phyloP scores from a whole-genome alignment of 1,139 yeast species.

The Candida pseudocylindracea region DNA sequence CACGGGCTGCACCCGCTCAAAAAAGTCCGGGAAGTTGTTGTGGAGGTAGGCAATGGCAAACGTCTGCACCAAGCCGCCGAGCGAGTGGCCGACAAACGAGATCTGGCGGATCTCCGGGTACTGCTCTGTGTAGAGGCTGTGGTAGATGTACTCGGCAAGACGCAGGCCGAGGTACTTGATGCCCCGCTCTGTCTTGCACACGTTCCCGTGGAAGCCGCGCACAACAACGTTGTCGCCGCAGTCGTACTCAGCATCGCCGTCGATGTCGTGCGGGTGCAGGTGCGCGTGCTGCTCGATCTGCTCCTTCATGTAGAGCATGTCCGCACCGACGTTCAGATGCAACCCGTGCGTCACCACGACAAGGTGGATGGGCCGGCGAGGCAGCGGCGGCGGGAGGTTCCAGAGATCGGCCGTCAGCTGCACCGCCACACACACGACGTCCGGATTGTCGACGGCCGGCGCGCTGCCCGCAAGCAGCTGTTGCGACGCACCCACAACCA shows the following conservation, averaged over 20 bases:
- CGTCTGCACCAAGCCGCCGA: slow-evolving; percentile 9
- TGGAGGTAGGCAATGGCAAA: slow-evolving; percentile 7
- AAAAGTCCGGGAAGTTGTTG: slow-evolving; percentile 5
- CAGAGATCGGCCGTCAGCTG: slow-evolving; percentile 6
- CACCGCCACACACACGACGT: slow-evolving; percentile 2
- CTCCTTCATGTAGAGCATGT: slow-evolving; percentile 9
- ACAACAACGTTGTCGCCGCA: slow-evolving; percentile 6
- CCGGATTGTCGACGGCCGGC: slow-evolving; percentile 2
- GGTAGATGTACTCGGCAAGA: slow-evolving; percentile 4
- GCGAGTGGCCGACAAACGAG: slow-evolving; percentile 9
- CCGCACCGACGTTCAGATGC: slow-evolving; percentile 8
- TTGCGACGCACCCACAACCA: neutral
- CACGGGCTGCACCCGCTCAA: slow-evolving; percentile 5
- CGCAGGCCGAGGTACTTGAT: slow-evolving; percentile 6
- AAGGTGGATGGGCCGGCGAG: slow-evolving; percentile 6
- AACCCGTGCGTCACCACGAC: slow-evolving; percentile 8
- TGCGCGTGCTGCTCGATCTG: slow-evolving; percentile 1
- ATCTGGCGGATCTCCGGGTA: slow-evolving; percentile 3
- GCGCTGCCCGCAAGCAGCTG: slow-evolving; percentile 2
- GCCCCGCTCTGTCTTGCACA: slow-evolving; percentile 9
- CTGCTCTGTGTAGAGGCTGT: slow-evolving; percentile 1
- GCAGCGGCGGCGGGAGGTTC: slow-evolving; percentile 4
- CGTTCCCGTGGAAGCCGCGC: slow-evolving; percentile 8
- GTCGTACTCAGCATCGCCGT: slow-evolving; percentile 1
- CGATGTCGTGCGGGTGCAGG: too few species aligned